Percentiles rank a stretch among this genome's conserved stretches.
These are phyloP conservation scores for Yamadazyma diddensiae DNA, from an alignment of 1,139 yeast genomes.

Conservation along the genomic window DNA sequence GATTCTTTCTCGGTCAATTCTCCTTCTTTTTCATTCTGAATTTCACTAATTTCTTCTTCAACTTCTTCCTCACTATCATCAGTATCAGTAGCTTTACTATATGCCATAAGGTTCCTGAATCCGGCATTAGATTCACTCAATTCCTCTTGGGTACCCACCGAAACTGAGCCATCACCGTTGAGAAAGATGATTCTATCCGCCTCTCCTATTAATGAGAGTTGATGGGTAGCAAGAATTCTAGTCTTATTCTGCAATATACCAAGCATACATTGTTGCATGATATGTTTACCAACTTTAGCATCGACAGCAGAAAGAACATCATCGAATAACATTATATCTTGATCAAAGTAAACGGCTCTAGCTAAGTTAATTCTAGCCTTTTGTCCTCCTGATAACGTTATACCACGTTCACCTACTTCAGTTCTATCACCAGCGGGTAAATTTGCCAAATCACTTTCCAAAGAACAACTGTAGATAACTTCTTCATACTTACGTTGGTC, in stretches of 20 bases:
- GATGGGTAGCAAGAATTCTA: constrained; percentile 47
- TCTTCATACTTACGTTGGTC: constrained; percentile 27
- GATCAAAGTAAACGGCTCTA: constrained; percentile 40
- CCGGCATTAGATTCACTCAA: constrained; percentile 23
- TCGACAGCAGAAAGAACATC: constrained; percentile 51
- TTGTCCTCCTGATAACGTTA: constrained; percentile 49
- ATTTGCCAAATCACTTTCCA: constrained; percentile 35
- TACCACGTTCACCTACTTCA: constrained; percentile 49
- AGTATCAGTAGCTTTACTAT: constrained; percentile 18
- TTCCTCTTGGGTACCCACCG: constrained; percentile 37
- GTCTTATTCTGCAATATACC: constrained; percentile 36
- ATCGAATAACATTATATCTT: constrained; percentile 40
- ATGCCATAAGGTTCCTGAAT: constrained; percentile 18
- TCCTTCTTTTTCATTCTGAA: constrained; percentile 1
- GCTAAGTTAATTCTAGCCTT: constrained; percentile 48
- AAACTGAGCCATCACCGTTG: constrained; percentile 39
- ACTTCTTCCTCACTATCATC: constrained; percentile 22
- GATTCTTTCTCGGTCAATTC: constrained; percentile 18
- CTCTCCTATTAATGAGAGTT: constrained; percentile 38
- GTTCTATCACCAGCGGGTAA: constrained; percentile 45
- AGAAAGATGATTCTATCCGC: constrained; percentile 42
- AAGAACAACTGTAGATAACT: constrained; percentile 35
- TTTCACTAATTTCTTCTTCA: constrained; percentile 26
- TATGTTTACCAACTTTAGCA: constrained; percentile 47
- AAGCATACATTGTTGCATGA: constrained; percentile 37